Base-by-base conservation (phyloP, 805 yeast species). In the Candida gorgasii region DNA sequence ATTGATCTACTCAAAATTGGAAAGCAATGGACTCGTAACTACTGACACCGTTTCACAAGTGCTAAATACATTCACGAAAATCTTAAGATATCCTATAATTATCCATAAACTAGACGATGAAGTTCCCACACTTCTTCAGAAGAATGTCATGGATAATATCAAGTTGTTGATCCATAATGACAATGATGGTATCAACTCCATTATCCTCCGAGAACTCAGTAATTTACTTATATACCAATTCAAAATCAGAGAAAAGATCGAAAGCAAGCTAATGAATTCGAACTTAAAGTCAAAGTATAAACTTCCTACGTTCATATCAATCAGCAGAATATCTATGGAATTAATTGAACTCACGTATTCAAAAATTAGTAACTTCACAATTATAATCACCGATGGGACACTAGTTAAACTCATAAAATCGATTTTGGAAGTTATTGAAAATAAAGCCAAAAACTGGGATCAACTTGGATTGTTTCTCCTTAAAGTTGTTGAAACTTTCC, bases 71-170 rank as follows among this genome's bases (percentile, higher is more conserved):
- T 73, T 92, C 54, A 79, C 78, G 52, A 70, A 80, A 12, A 79
- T 89, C 44, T 78, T 86, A 1, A 67, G 86, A 30, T 89, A 85
- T 58, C 95, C 95, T 1, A 72, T 85, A 9, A 66, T 88, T 27
- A 85, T 89, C 7, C 71, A 69, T 48, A 69, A 69, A 24, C 58
- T 65, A 3, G 96, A 89, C 56, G 65, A 69, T 30, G 54, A 18
- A 15, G 59, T 61, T 14, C 76, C 75, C 17, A 78, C 97, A 0
- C 69, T 73, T 8, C 63, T 92, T 32, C 98, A 90, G 55, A 47
- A 54, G 1, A 64, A 80, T 0, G 80, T 87, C 1, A 54, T 87
- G 20, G 66, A 65, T 0, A 76, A 76, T 29, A 55, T 90, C 17
- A 55, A 61, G 2, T 43, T 59, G 13, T 50, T 67, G 14, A 55